Percentiles rank a stretch among this genome's conserved stretches.
These are phyloP conservation scores for Venustampulla echinocandica DNA, from an alignment of 495 filamentous ascomycete species.

Conservation along the genomic window DNA sequence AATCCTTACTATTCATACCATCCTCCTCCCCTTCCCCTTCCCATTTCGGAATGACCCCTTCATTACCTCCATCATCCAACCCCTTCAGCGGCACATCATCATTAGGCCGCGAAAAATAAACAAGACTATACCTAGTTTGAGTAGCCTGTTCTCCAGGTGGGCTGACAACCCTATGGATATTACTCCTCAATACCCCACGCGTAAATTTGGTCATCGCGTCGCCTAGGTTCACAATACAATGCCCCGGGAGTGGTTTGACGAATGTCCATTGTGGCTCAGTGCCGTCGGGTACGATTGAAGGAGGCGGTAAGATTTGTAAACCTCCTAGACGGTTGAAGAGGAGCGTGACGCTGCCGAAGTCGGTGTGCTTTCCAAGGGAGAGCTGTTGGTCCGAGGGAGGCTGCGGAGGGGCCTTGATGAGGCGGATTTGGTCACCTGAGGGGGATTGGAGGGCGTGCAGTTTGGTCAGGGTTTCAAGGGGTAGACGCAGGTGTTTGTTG, in stretches of 20 bases:
- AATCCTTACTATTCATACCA: constrained; percentile 17
- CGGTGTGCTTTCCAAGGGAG: constrained; percentile 65
- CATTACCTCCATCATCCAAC: constrained; percentile 20
- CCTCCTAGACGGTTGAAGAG: constrained; percentile 84
- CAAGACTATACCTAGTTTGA: constrained; percentile 47
- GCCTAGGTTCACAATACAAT: constrained; percentile 56
- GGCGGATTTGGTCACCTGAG: constrained; percentile 53
- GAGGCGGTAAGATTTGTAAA: constrained; percentile 63
- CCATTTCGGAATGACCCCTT: constrained; percentile 25
- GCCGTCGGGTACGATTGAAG: constrained; percentile 33
- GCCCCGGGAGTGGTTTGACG: constrained; percentile 48
- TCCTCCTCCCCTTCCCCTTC: constrained; percentile 25
- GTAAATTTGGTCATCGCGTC: constrained; percentile 59
- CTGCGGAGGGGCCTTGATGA: constrained; percentile 41
- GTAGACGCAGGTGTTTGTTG: constrained; percentile 42
- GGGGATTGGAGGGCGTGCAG: constrained; percentile 40
- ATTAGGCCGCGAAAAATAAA: constrained; percentile 54
- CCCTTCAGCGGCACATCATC: constrained; percentile 44
- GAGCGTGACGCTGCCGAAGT: constrained; percentile 80
- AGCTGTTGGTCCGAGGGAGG: constrained; percentile 31
- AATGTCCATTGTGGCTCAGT: constrained; percentile 46
- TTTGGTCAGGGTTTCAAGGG: constrained; percentile 33
- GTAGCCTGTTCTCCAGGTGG: constrained; percentile 46
- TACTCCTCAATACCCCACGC: constrained; percentile 48
- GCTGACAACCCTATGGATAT: constrained; percentile 54